These are phyloP conservation scores for Linum trigynum DNA, from an alignment of 345 rosid genomes.

Conservation along the genomic window DNA sequence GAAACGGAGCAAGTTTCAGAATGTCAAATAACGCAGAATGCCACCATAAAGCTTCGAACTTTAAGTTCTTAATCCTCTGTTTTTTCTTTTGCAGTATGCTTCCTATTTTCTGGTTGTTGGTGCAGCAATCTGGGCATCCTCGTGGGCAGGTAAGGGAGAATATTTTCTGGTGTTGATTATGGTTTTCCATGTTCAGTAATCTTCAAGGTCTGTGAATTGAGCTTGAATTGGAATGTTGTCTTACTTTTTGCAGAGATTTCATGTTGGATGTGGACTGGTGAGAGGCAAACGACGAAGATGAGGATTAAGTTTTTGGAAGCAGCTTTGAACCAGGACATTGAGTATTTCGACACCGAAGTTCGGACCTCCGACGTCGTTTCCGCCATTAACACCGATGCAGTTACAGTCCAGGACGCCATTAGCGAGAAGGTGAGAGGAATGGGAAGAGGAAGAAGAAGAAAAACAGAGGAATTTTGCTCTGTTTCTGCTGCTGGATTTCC, in stretches of 20 bases:
- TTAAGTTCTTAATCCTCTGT: constrained; percentile 32
- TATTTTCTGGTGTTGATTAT: not conserved
- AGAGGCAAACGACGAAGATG: constrained; percentile 91
- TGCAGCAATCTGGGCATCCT: constrained; percentile 98
- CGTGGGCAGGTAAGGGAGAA: constrained; percentile 79
- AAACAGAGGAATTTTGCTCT: not conserved
- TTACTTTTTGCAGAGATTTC: constrained; percentile 55
- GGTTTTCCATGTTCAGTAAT: not conserved
- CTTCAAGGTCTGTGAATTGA: constrained; percentile 5
- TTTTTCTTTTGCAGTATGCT: constrained; percentile 77
- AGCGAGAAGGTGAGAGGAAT: constrained; percentile 70
- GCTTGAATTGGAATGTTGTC: constrained; percentile 5
- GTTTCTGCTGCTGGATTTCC: not conserved
- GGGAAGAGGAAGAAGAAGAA: too few species aligned
- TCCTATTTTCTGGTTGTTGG: constrained; percentile 95
- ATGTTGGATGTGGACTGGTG: constrained; percentile 99
- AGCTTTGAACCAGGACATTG: constrained; percentile 84
- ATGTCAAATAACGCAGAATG: not conserved
- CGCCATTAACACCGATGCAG: constrained; percentile 86
- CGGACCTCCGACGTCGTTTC: constrained; percentile 84
- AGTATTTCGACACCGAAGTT: constrained; percentile 85
- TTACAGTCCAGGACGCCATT: constrained; percentile 94
- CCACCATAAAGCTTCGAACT: constrained; percentile 12
- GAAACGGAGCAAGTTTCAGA: constrained; percentile 23
- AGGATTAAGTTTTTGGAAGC: constrained; percentile 92